phyloP scores from a whole-genome alignment of 1,284 basidiomycete species.

The Moesziomyces antarcticus region DNA sequence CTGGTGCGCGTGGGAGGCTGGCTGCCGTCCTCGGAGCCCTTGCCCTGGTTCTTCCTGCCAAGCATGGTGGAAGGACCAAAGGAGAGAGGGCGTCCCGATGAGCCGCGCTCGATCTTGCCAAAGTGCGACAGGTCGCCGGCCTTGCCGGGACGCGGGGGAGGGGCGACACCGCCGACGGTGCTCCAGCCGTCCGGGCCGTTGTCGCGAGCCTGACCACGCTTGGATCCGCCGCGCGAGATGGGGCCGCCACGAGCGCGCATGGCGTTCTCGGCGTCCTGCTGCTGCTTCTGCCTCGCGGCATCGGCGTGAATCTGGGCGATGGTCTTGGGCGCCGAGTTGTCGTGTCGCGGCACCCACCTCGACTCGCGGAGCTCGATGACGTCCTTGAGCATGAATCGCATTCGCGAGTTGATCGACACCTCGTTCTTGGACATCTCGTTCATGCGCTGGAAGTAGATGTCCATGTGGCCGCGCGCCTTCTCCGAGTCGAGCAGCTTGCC shows the following conservation, averaged over 20 bases:
- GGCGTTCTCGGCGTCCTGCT: slow-evolving; percentile 50
- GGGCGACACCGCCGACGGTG: slow-evolving; percentile 75
- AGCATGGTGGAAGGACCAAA: slow-evolving; percentile 78
- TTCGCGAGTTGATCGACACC: slow-evolving; percentile 81
- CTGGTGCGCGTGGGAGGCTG: slow-evolving; percentile 79
- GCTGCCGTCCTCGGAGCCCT: slow-evolving; percentile 70
- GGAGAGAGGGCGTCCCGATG: slow-evolving; percentile 73
- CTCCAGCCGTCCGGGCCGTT: slow-evolving; percentile 80
- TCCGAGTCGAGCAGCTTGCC: slow-evolving; percentile 79
- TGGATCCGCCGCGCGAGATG: slow-evolving; percentile 83
- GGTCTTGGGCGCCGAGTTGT: slow-evolving; percentile 83
- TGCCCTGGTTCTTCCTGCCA: slow-evolving; percentile 73
- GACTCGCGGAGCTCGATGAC: slow-evolving; percentile 86
- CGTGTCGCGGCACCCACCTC: slow-evolving; percentile 82
- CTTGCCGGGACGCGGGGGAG: slow-evolving; percentile 75
- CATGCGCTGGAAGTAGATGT: slow-evolving; percentile 92
- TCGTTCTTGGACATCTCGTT: slow-evolving; percentile 79
- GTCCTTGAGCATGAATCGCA: slow-evolving; percentile 96
- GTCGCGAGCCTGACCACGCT: slow-evolving; percentile 75
- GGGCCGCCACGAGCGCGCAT: slow-evolving; percentile 75
- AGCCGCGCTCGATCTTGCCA: slow-evolving; percentile 73
- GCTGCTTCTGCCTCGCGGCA: slow-evolving; percentile 70
- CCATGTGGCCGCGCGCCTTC: slow-evolving; percentile 85
- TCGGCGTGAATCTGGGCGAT: slow-evolving; percentile 89
- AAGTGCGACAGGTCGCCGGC: slow-evolving; percentile 88